Evolutionary conservation across 2,329 filamentous ascomycete species (phyloP).

Genomic region (Fusarium circinatum): DNA sequence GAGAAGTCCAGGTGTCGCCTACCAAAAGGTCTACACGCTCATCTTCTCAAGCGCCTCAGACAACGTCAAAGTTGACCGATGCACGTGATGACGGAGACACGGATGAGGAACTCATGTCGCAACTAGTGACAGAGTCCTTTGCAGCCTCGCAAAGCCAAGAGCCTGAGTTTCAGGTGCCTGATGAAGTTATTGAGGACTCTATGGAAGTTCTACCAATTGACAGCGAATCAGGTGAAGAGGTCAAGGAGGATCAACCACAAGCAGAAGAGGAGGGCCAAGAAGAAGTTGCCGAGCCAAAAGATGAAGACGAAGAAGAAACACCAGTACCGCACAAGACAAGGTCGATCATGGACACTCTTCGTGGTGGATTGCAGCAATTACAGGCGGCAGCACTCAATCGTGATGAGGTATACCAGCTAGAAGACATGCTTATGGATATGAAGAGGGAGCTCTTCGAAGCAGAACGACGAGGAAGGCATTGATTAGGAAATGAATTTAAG

Average conservation of each 20-base stretch:
- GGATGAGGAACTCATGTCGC: constrained; percentile 55
- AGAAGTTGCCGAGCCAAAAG: not conserved
- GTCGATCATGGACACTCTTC: constrained; percentile 48
- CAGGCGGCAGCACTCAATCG: constrained; percentile 68
- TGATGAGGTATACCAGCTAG: constrained; percentile 75
- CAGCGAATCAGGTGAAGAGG: not conserved
- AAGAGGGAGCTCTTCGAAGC: constrained; percentile 79
- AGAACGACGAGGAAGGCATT: constrained; percentile 64
- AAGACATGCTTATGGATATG: constrained; percentile 83
- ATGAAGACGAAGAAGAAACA: constrained; percentile 4
- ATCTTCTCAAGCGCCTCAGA: constrained; percentile 2
- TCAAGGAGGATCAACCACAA: not conserved
- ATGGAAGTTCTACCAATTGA: constrained; percentile 33
- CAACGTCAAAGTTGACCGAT: not conserved
- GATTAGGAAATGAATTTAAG: constrained; percentile 27
- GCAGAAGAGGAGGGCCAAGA: not conserved
- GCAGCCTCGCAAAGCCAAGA: constrained; percentile 51
- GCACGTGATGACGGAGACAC: constrained; percentile 48
- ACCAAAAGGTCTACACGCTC: constrained; percentile 16
- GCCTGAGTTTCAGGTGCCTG: constrained; percentile 17
- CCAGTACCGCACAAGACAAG: constrained; percentile 21
- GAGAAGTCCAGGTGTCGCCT: constrained; percentile 18
- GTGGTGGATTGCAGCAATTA: constrained; percentile 64
- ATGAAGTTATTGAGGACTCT: constrained; percentile 30
- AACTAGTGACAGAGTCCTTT: constrained; percentile 53